Base-by-base conservation (phyloP, 306 rosid genomes). In the Hippophae tibetana region DNA sequence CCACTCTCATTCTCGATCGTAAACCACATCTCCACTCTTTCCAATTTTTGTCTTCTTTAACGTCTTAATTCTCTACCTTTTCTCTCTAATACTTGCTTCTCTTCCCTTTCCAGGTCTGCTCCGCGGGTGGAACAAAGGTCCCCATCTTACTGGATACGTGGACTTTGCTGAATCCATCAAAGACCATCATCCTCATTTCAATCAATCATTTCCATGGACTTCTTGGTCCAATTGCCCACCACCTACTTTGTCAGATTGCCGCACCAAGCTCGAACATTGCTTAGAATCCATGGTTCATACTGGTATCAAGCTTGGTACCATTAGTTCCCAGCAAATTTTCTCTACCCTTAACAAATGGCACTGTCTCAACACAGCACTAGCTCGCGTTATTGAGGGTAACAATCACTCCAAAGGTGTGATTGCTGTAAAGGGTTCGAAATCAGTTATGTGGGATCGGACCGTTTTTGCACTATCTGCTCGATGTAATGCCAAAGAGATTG, bases 1-100 rank as follows among this genome's bases (percentile, higher is more conserved):
- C 96, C 63, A 79, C 99, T 31, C 88, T 92, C 82, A 75, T 92
- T 23, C 88, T 82, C 63, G 79, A 88, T 60, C 95, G 99, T 89
- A 76, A 54, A 18, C 14, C 6, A 10, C 27, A 27, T 52, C 23
- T 11, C 57, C 47, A 26, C 3, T 0, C 9, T 10, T 14, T 10
- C 7, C 10, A 26, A 38, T 47, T 47, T 4, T 43, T 11, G 8
- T 44, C 49, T 3, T 11, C 38, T 31, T 4, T 4, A 31, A 31
- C 5, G 58, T 49, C 43, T 41, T 5, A 6, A 5, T 13, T 56
- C 5, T 9, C 23, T 18, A 6, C 27, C 26, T 6, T 46, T 5
- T 47, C 11, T 42, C 43, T 69, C 55, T 64, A 5, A 55, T 7
- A 13, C 9, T 47, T 41, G 13, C 38, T 58, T 42, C 12, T 42